Evolutionary conservation across 192 early-diverging fungal species (phyloP).

Genomic region (Haplosporangium gracile): DNA sequence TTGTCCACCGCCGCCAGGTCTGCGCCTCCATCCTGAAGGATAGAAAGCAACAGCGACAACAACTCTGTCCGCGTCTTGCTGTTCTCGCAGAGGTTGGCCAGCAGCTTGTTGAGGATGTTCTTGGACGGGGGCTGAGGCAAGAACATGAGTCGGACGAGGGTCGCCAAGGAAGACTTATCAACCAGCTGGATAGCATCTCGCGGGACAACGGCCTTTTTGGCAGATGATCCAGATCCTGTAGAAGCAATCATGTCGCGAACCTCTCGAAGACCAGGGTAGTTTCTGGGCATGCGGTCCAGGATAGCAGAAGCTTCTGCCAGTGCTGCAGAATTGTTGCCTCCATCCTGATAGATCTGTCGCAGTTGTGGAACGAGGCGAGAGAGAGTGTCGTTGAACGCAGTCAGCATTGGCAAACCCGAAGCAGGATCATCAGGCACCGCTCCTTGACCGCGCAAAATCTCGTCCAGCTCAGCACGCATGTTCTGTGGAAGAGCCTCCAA

Average conservation of each 20-base stretch:
- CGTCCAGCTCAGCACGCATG: conserved; percentile 89
- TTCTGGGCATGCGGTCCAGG: conserved; percentile 29
- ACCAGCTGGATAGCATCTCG: conserved; percentile 86
- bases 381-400: conserved; percentile 65
- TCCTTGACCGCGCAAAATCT: conserved; percentile 66
- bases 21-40: conserved; percentile 85
- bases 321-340: conserved; percentile 54
- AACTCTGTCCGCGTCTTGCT: conserved; percentile 86
- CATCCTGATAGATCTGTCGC: conserved; percentile 67
- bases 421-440: conserved; percentile 7
- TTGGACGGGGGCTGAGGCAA: conserved; percentile 83
- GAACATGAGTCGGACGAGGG: conserved; percentile 89
- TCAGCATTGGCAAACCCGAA: neutral
- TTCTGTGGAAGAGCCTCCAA: conserved; percentile 91
- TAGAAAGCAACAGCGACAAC: conserved; percentile 86
- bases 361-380: conserved; percentile 68
- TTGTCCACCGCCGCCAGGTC: conserved; percentile 84
- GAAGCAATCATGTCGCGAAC: conserved; percentile 47
- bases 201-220: conserved; percentile 57
- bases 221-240: conserved; percentile 12
- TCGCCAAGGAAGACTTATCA: conserved; percentile 83
- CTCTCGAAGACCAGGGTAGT: conserved; percentile 52
- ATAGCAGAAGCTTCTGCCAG: conserved; percentile 65
- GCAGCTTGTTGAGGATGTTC: conserved; percentile 72
- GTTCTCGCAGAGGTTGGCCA: conserved; percentile 92